Conservation (phyloP, 1,139 yeast species). For the Hanseniaspora uvarum region DNA sequence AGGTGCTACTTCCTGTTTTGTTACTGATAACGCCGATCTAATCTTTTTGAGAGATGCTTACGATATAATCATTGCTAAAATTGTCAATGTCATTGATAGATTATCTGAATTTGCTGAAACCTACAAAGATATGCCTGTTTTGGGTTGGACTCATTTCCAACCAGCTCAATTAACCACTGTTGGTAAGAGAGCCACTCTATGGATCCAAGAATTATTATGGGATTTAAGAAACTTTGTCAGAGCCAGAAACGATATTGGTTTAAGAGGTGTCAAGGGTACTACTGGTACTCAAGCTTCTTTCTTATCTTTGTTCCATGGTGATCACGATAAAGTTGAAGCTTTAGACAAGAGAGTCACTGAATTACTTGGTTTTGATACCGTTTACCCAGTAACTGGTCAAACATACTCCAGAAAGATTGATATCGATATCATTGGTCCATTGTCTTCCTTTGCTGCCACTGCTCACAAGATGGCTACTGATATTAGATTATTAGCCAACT, state of each 20-base stretch:
- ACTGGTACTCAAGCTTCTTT: slow-evolving; percentile 98
- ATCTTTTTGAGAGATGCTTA: slow-evolving; percentile 93
- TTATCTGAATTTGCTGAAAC: slow-evolving; percentile 77
- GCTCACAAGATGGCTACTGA: slow-evolving; percentile 98
- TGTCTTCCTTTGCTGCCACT: slow-evolving; percentile 90
- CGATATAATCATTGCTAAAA: slow-evolving; percentile 83
- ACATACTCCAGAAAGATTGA: slow-evolving; percentile 97
- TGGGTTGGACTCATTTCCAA: slow-evolving; percentile 99
- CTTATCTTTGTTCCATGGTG: slow-evolving; percentile 87
- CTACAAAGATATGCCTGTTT: slow-evolving; percentile 89
- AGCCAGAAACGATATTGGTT: slow-evolving; percentile 91
- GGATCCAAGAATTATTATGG: slow-evolving; percentile 98
- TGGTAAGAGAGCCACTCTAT: slow-evolving; percentile 93
- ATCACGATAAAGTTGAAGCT: slow-evolving; percentile 89
- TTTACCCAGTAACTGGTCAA: slow-evolving; percentile 97
- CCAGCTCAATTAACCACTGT: slow-evolving; percentile 98
- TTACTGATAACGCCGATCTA: slow-evolving; percentile 95
- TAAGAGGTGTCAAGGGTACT: slow-evolving; percentile 98
- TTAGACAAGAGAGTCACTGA: slow-evolving; percentile 88
- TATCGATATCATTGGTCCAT: slow-evolving; percentile 83
- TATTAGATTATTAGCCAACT: slow-evolving; percentile 85
- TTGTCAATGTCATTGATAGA: slow-evolving; percentile 90
- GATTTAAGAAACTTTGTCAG: slow-evolving; percentile 91
- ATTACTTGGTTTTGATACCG: slow-evolving; percentile 83
- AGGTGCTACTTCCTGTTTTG: slow-evolving; percentile 97